Percentiles rank a stretch among this genome's conserved stretches.
Conservation (phyloP, 352 stramenopile genomes). For the Phytophthora meadii region DNA sequence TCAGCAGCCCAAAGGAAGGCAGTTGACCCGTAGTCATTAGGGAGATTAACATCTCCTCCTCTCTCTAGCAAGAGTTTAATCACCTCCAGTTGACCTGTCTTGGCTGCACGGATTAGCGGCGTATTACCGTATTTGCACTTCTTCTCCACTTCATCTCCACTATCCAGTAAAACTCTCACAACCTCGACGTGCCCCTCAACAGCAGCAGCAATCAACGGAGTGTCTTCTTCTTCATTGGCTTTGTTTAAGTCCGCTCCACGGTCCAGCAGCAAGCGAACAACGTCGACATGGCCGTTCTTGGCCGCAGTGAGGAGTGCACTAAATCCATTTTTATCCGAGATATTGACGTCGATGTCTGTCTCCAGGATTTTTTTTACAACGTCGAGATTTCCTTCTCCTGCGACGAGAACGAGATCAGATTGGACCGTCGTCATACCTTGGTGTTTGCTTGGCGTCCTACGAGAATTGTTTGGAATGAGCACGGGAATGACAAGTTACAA, state of each 20-base stretch:
- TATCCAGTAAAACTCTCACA: not conserved
- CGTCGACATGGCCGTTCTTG: not conserved
- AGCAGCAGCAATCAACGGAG: not conserved
- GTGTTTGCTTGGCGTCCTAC: no score
- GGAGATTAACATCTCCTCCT: not conserved
- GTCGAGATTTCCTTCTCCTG: no score
- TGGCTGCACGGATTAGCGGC: not conserved
- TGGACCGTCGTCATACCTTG: no score
- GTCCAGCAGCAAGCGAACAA: not conserved
- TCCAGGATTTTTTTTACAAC: no score
- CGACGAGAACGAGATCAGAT: no score
- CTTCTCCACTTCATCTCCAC: not conserved
- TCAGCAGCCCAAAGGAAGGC: slow-evolving; percentile 1
- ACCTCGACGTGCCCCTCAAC: not conserved
- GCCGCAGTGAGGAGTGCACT: not conserved
- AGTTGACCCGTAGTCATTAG: not conserved
- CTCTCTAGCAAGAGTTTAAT: slow-evolving; percentile 4
- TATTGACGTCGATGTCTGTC: no score
- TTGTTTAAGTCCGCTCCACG: not conserved
- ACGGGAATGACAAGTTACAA: no score
- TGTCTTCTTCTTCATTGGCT: not conserved
- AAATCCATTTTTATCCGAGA: no score
- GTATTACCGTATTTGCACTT: not conserved
- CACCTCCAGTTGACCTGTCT: not conserved
- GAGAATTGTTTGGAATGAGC: no score